A percentile compares a stretch with the other conserved stretches of the same genome.
Evolutionary conservation across 1,284 basidiomycete species (phyloP).

Genomic region (Malassezia nana): DNA sequence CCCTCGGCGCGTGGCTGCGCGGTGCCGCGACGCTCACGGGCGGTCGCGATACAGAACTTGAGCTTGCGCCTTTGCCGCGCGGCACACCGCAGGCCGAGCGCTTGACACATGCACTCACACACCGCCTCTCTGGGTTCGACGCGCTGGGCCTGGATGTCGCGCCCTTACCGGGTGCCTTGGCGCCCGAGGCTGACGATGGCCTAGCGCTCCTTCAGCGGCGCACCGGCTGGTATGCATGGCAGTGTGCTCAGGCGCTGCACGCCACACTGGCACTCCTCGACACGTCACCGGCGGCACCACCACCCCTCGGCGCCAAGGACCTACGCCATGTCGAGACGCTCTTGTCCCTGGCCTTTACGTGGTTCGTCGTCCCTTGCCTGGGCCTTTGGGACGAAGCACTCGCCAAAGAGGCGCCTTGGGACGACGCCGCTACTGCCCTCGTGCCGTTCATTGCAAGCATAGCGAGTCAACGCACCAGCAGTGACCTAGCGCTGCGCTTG

Average conservation of each 20-base stretch:
- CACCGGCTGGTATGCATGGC: slow-evolving; percentile 1
- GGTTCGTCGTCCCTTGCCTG: slow-evolving; percentile 6
- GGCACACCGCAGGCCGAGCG: neutral
- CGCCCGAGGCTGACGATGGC: neutral
- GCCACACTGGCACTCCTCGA: neutral
- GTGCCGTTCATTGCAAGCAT: neutral
- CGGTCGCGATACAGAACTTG: slow-evolving; percentile 4
- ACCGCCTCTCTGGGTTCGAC: slow-evolving; percentile 2
- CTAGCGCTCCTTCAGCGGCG: neutral
- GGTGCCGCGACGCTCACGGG: slow-evolving; percentile 15
- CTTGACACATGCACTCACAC: neutral
- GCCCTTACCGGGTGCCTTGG: neutral
- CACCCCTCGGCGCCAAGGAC: slow-evolving; percentile 9
- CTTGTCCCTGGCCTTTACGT: slow-evolving; percentile 2
- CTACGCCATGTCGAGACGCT: slow-evolving; percentile 10
- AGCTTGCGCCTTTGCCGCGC: neutral
- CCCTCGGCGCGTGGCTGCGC: neutral
- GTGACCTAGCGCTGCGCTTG: slow-evolving; percentile 11
- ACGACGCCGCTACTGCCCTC: neutral
- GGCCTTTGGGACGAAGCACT: neutral
- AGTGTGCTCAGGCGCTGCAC: neutral
- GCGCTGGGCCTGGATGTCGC: neutral
- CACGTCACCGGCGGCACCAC: neutral
- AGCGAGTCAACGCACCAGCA: neutral
- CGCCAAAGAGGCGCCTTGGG: neutral